Conservation (phyloP, 768 basidiomycete species). For the Podaxis sp. region DNA sequence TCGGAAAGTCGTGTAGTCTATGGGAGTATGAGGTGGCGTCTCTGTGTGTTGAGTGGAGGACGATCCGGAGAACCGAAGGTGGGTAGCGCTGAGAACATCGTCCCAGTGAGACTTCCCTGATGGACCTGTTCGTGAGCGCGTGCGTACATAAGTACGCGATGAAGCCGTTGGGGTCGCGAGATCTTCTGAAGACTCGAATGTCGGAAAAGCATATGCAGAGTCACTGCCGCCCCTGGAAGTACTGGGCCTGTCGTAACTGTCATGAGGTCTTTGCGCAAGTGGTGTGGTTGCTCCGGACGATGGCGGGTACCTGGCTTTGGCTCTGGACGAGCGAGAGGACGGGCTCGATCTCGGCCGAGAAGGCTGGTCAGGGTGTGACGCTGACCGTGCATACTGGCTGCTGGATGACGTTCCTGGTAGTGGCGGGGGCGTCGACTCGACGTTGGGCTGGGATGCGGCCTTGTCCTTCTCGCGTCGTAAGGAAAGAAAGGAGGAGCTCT, state of each 20-base stretch:
- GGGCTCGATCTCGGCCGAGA: slow-evolving; percentile 4
- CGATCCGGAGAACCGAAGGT: slow-evolving; percentile 62
- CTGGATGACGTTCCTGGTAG: slow-evolving; percentile 1
- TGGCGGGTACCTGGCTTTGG: background rate
- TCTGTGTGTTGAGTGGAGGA: slow-evolving; percentile 68
- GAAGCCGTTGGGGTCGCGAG: slow-evolving; percentile 21
- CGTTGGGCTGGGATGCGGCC: slow-evolving; percentile 1
- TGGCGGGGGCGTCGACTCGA: slow-evolving; percentile 18
- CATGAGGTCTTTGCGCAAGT: background rate
- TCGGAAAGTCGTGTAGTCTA: slow-evolving; percentile 39
- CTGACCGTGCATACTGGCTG: slow-evolving; percentile 1
- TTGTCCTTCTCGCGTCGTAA: slow-evolving; percentile 49
- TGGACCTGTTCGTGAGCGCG: slow-evolving; percentile 59
- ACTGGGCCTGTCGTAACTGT: slow-evolving; percentile 1
- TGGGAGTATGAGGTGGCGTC: slow-evolving; percentile 71
- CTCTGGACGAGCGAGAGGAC: background rate
- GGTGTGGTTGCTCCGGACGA: background rate
- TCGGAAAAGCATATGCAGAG: slow-evolving; percentile 41
- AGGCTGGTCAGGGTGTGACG: background rate
- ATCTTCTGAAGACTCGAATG: slow-evolving; percentile 32
- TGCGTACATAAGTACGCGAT: slow-evolving; percentile 37
- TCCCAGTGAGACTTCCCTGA: slow-evolving; percentile 47
- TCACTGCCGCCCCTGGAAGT: slow-evolving; percentile 15
- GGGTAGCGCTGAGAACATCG: slow-evolving; percentile 40
- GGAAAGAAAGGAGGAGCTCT: slow-evolving; percentile 58